Conservation (phyloP, 2,329 filamentous ascomycete species). For the Paracoccidioides lutzii region DNA sequence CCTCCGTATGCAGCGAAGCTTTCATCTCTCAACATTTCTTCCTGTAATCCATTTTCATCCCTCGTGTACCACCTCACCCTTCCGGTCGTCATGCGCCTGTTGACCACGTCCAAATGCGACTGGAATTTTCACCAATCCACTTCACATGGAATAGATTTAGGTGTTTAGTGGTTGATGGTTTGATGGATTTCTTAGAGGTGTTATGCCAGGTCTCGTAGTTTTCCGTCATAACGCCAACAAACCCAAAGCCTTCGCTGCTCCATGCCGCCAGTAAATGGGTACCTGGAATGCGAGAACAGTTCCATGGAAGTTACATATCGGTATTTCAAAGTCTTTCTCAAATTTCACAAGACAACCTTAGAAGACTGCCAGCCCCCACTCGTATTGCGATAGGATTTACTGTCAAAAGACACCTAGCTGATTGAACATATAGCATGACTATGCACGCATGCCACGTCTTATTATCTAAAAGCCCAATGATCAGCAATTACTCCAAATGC, state of each 20-base stretch:
- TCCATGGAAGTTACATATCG: not conserved
- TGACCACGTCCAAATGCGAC: not conserved
- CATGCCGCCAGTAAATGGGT: not conserved
- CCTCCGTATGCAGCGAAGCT: too few species aligned
- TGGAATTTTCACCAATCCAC: not conserved
- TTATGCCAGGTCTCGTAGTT: not conserved
- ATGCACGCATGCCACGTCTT: not conserved
- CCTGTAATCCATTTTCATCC: not conserved
- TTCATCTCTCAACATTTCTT: not conserved
- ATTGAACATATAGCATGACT: not conserved
- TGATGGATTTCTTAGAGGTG: not conserved
- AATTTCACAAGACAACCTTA: not conserved
- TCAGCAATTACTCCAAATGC: not conserved
- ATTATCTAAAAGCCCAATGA: not conserved
- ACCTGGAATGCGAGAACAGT: not conserved
- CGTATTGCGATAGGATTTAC: not conserved
- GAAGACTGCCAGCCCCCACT: too few species aligned
- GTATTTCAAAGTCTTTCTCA: not conserved
- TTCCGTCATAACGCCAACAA: not conserved
- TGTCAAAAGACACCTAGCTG: not conserved
- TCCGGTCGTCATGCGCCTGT: not conserved
- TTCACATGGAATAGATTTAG: not conserved
- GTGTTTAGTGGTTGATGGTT: too few species aligned
- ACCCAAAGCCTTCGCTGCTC: not conserved
- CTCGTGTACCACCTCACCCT: not conserved